Percentiles rank a stretch among this genome's conserved stretches.
Conservation (phyloP, 2,329 filamentous ascomycete genomes). For the Xylariomycetidae sp. region DNA sequence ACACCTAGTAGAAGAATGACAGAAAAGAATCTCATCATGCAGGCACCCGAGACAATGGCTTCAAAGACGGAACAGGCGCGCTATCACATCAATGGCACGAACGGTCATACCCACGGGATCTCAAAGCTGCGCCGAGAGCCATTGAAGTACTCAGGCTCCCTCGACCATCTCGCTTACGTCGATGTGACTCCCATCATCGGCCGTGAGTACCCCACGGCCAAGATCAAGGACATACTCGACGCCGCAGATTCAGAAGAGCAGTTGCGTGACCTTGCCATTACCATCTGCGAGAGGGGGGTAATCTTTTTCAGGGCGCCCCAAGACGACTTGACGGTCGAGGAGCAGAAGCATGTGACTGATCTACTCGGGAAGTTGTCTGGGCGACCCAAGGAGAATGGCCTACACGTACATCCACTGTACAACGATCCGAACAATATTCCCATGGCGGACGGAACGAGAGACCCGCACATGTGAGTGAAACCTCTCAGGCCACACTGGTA, state of each 20-base stretch:
- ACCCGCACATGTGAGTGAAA: slow-evolving; percentile 29
- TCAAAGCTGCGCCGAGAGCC: slow-evolving; percentile 16
- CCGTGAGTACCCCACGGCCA: slow-evolving; percentile 26
- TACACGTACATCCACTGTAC: slow-evolving; percentile 29
- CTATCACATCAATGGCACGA: slow-evolving; percentile 4
- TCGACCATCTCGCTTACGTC: slow-evolving; percentile 26
- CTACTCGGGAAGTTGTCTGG: slow-evolving; percentile 27
- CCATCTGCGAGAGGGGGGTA: slow-evolving; percentile 29
- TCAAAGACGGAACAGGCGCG: no score
- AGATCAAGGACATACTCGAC: slow-evolving; percentile 26
- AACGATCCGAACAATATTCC: slow-evolving; percentile 32
- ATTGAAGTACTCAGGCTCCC: slow-evolving; percentile 21
- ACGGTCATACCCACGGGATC: slow-evolving; percentile 6
- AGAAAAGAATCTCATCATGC: no score
- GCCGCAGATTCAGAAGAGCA: slow-evolving; percentile 26
- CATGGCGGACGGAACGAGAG: slow-evolving; percentile 32
- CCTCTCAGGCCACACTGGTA: no score
- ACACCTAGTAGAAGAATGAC: no score
- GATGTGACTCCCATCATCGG: slow-evolving; percentile 30
- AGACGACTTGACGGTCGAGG: slow-evolving; percentile 26
- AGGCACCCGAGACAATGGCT: no score
- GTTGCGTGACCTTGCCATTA: slow-evolving; percentile 29
- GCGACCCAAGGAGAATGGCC: slow-evolving; percentile 23
- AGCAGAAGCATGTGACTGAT: slow-evolving; percentile 29
- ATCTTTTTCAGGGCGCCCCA: slow-evolving; percentile 27